Evolutionary conservation across 2,329 filamentous ascomycete genomes (phyloP).

Genomic region (Ceratocystis lukuohia): DNA sequence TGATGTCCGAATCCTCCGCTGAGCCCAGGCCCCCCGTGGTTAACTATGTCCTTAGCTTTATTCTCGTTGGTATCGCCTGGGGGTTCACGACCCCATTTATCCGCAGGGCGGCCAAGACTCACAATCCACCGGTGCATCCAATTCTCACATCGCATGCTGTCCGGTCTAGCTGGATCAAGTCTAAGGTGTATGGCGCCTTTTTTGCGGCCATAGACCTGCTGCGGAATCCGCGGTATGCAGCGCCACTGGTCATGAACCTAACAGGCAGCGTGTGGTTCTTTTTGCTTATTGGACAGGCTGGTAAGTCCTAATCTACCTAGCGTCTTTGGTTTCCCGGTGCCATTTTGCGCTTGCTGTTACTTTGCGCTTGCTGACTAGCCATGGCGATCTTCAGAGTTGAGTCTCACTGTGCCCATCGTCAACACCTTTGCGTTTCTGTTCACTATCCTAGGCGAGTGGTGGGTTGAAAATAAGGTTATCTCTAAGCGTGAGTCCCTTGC

Average conservation of each 20-base stretch:
- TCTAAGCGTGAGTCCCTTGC: slow-evolving; percentile 47
- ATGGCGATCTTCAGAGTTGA: slow-evolving; percentile 51
- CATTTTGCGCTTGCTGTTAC: neutral
- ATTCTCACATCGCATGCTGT: slow-evolving; percentile 39
- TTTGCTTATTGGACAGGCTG: slow-evolving; percentile 78
- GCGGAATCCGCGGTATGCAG: slow-evolving; percentile 66
- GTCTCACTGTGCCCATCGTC: slow-evolving; percentile 84
- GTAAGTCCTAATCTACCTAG: slow-evolving; percentile 37
- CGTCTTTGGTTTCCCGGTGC: neutral
- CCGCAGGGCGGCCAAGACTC: slow-evolving; percentile 65
- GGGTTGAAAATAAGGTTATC: slow-evolving; percentile 82
- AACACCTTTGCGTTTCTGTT: slow-evolving; percentile 94
- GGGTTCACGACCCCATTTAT: slow-evolving; percentile 89
- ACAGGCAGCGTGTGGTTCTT: slow-evolving; percentile 97
- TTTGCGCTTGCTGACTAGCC: neutral
- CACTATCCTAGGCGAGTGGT: slow-evolving; percentile 90
- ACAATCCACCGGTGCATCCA: slow-evolving; percentile 49
- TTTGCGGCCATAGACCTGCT: slow-evolving; percentile 70
- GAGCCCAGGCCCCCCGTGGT: slow-evolving; percentile 39
- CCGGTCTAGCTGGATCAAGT: slow-evolving; percentile 45
- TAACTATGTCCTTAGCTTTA: slow-evolving; percentile 79
- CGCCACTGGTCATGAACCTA: slow-evolving; percentile 74
- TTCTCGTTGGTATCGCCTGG: slow-evolving; percentile 86
- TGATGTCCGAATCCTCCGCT: neutral
- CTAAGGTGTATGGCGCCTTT: slow-evolving; percentile 49